Conservation (phyloP, 192 early-diverging fungal genomes). For the Umbelopsis vinacea region DNA sequence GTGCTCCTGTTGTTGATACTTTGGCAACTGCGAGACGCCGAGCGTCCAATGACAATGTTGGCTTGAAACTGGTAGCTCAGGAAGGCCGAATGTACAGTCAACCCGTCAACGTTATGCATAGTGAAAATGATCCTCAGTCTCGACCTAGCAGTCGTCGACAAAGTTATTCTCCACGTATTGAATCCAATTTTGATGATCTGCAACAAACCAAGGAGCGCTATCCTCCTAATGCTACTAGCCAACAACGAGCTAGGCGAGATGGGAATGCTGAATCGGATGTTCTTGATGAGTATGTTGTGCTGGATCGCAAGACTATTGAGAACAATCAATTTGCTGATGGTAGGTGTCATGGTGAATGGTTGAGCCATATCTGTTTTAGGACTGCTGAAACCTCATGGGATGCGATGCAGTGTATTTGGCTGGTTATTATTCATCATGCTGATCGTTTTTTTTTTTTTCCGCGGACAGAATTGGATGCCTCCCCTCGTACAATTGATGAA, state of each 20-base stretch:
- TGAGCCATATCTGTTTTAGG: too few species aligned
- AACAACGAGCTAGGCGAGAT: neutral
- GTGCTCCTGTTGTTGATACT: neutral
- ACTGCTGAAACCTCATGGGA: too few species aligned
- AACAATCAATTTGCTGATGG: conserved; percentile 80
- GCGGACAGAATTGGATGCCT: conserved; percentile 34
- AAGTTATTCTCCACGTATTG: conserved; percentile 1
- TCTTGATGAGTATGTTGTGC: conserved; percentile 74
- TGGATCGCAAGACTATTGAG: conserved; percentile 73
- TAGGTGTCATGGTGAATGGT: conserved; percentile 18
- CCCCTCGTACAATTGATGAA: conserved; percentile 17
- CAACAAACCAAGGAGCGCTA: conserved; percentile 14
- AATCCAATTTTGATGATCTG: conserved; percentile 1
- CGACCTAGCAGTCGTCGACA: neutral
- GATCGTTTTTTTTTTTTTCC: neutral
- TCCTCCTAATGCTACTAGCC: neutral
- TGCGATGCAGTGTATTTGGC: too few species aligned
- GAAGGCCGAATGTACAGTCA: conserved; percentile 1
- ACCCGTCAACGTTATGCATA: conserved; percentile 1
- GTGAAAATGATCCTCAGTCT: neutral
- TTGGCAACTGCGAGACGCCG: neutral
- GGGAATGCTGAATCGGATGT: conserved; percentile 53
- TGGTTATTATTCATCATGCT: neutral
- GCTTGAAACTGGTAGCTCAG: neutral
- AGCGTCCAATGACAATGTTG: conserved; percentile 9